These are phyloP conservation scores for Myochromella boudieri DNA, from an alignment of 768 basidiomycete genomes.

Conservation along the genomic window DNA sequence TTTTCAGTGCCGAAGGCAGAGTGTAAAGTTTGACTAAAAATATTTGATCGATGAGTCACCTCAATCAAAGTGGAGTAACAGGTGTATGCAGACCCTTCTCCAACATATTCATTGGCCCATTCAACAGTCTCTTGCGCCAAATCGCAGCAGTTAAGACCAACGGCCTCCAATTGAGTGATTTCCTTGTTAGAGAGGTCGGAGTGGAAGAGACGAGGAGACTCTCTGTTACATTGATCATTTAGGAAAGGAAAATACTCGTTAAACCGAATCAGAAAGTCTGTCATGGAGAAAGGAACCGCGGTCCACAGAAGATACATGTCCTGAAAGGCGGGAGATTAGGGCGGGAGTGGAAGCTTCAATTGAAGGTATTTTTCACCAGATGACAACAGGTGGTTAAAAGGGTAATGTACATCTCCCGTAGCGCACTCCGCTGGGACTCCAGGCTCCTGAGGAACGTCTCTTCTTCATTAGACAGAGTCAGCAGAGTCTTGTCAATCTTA, in stretches of 20 bases:
- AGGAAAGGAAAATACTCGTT: slow-evolving; percentile 41
- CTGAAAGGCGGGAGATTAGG: no score
- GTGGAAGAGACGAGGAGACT: slow-evolving; percentile 27
- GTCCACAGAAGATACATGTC: slow-evolving; percentile 36
- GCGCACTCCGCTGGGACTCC: slow-evolving; percentile 8
- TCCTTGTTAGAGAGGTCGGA: slow-evolving; percentile 24
- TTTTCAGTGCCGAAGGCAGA: slow-evolving; percentile 18
- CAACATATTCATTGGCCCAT: slow-evolving; percentile 20
- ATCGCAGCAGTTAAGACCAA: slow-evolving; percentile 15
- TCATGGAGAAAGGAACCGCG: slow-evolving; percentile 22
- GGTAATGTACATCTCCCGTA: slow-evolving; percentile 32
- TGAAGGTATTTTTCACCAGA: slow-evolving; percentile 27
- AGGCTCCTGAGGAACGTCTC: slow-evolving; percentile 19
- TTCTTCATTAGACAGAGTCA: slow-evolving; percentile 19
- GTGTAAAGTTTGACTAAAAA: slow-evolving; percentile 20
- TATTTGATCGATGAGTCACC: neutral
- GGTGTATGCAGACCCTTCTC: no score
- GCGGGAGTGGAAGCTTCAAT: no score
- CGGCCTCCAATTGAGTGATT: slow-evolving; percentile 13
- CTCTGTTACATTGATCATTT: slow-evolving; percentile 16
- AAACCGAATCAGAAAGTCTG: slow-evolving; percentile 36
- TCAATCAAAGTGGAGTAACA: slow-evolving; percentile 7
- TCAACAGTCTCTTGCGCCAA: slow-evolving; percentile 19
- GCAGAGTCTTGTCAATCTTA: slow-evolving; percentile 15
- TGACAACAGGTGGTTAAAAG: slow-evolving; percentile 28